These are phyloP conservation scores for Gastrolobium villosum DNA, from an alignment of 306 rosid species.

Conservation along the genomic window DNA sequence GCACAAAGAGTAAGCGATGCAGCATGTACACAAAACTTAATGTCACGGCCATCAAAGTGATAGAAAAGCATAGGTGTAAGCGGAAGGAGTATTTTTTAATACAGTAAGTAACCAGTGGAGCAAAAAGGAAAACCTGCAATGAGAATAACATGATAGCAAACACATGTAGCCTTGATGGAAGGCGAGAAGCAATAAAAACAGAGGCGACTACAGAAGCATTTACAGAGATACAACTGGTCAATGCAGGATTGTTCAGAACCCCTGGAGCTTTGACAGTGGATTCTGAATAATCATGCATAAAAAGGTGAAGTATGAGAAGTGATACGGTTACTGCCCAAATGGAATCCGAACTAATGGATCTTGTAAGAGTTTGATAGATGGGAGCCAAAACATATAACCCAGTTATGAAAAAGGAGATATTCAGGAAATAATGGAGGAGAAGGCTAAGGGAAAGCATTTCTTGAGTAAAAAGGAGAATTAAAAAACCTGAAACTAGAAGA, in stretches of 20 bases:
- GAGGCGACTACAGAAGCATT: slow-evolving; percentile 96
- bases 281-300: slow-evolving; percentile 89
- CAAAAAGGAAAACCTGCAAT: slow-evolving; percentile 88
- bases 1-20: slow-evolving; percentile 64
- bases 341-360: slow-evolving; percentile 93
- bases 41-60: slow-evolving; percentile 66
- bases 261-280: slow-evolving; percentile 78
- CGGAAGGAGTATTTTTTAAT: slow-evolving; percentile 77
- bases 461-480: slow-evolving; percentile 77
- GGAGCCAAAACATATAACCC: slow-evolving; percentile 89
- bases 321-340: slow-evolving; percentile 81
- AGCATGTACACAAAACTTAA: slow-evolving; percentile 70
- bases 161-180: slow-evolving; percentile 86
- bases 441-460: slow-evolving; percentile 80
- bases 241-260: slow-evolving; percentile 68
- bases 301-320: slow-evolving; percentile 83
- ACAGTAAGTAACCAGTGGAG: slow-evolving; percentile 84
- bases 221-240: slow-evolving; percentile 84
- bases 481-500: slow-evolving; percentile 84
- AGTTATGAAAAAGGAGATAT: slow-evolving; percentile 76
- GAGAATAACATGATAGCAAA: slow-evolving; percentile 89
- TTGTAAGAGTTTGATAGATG: slow-evolving; percentile 87
- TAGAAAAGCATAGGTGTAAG: slow-evolving; percentile 78
- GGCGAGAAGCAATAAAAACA: slow-evolving; percentile 86
- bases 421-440: slow-evolving; percentile 74